phyloP scores from a whole-genome alignment of 805 yeast genomes.

The Komagataella kurtzmanii region DNA sequence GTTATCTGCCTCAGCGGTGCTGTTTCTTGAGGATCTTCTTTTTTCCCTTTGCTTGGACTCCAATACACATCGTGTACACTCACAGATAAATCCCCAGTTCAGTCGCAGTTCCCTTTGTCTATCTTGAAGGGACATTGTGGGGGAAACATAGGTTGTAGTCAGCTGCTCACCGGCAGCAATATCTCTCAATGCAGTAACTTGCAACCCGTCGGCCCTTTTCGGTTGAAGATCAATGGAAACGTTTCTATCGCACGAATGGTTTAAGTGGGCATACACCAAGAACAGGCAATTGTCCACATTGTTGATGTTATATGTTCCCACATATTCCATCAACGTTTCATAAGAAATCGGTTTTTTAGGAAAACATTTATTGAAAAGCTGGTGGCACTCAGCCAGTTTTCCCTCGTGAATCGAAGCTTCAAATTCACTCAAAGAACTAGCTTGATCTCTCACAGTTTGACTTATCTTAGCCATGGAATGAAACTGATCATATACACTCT shows the following conservation, averaged over 20 bases:
- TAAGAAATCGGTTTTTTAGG: conserved; percentile 19
- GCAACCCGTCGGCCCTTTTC: conserved; percentile 36
- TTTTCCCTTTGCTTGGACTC: conserved; percentile 33
- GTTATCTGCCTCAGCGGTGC: conserved; percentile 1
- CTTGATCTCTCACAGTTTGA: conserved; percentile 49
- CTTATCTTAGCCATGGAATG: conserved; percentile 55
- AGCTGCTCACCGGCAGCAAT: conserved; percentile 57
- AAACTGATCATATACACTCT: conserved; percentile 29
- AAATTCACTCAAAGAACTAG: conserved; percentile 40
- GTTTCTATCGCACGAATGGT: conserved; percentile 69
- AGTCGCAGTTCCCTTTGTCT: conserved; percentile 54
- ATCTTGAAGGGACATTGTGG: conserved; percentile 43
- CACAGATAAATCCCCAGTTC: conserved; percentile 72
- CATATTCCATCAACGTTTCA: conserved; percentile 41
- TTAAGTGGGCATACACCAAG: conserved; percentile 53
- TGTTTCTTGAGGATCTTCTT: conserved; percentile 23
- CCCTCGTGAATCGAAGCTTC: conserved; percentile 40
- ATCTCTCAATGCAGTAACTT: conserved; percentile 42
- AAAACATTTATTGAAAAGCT: conserved; percentile 35
- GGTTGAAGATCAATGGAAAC: conserved; percentile 35
- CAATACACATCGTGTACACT: conserved; percentile 48
- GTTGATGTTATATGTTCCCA: conserved; percentile 68
- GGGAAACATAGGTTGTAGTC: conserved; percentile 57
- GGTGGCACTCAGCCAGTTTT: conserved; percentile 48
- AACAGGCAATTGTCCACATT: conserved; percentile 53